Base-by-base conservation (phyloP, 345 rosid species). In the Lumnitzera littorea region DNA sequence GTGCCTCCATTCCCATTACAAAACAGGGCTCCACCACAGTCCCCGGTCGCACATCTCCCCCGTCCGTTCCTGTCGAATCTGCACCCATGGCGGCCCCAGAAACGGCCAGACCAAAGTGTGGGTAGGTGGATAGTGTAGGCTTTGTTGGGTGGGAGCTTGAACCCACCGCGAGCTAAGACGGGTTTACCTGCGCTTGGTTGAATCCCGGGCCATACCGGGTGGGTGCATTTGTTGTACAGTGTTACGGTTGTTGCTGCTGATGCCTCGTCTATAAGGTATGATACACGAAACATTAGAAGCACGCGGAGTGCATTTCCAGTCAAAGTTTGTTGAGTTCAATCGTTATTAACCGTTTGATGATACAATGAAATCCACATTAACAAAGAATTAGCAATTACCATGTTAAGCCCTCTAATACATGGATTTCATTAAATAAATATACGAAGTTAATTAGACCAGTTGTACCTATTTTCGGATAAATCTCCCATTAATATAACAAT, bases 71-170 rank as follows among this genome's bases (percentile, higher is more conserved):
- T 63, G 67, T 87, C 95, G 51, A 92, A 92, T 58, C 80, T 55
- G 76, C 99, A 92, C 58, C 91, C 94, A 52, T 90, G 96, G 36
- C 97, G 88, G 46, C 97, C 99, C 96, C 97, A 90, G 73, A 94
- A 83, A 12, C 99, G 97, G 53, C 99, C 96, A 0, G 97, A 87
- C 99, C 97, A 94, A 13, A 90, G 87, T 0, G 95, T 56, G 0
- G 95, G 99, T 55, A 94, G 82, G 3, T 57, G 74, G 36, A 90
- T 62, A 46, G 88, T 50, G 82, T 68, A 70, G 55, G 90, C 84
- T 69, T 70, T 84, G 71, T 80, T 84, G 2, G 86, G 82, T 11
- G 76, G 76, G 11, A 90, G 97, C 72, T 76, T 76, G 74, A 94
- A 86, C 2, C 99, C 99, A 0, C 99, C 99, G 0, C 82, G 80